A percentile compares a stretch with the other conserved stretches of the same genome.
Evolutionary conservation across 1,284 basidiomycete species (phyloP).

Genomic region (Trametes polyzona): DNA sequence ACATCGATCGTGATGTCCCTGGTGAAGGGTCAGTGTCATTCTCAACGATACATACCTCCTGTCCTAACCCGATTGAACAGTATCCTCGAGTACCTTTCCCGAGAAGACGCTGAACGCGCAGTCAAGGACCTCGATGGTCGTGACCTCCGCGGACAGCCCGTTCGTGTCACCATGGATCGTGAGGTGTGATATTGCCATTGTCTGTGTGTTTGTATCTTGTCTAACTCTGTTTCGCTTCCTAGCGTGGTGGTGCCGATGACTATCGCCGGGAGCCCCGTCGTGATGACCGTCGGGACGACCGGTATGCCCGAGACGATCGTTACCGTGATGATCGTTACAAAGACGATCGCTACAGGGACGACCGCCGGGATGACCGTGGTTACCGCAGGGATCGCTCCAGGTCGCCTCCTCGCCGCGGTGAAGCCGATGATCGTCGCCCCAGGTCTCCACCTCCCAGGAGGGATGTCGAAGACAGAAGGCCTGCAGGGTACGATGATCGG

Average conservation of each 20-base stretch:
- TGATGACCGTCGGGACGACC: constrained; percentile 47
- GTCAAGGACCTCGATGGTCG: constrained; percentile 82
- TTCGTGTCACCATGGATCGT: constrained; percentile 75
- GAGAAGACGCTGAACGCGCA: constrained; percentile 92
- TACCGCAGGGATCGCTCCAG: constrained; percentile 69
- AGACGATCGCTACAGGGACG: constrained; percentile 61
- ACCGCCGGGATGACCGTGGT: constrained; percentile 47
- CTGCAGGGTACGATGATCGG: constrained; percentile 86
- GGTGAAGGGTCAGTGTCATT: constrained; percentile 78
- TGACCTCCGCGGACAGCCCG: constrained; percentile 80
- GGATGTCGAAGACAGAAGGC: constrained; percentile 78
- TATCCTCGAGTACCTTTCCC: constrained; percentile 85
- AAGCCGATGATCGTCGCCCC: constrained; percentile 72
- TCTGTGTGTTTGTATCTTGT: too few species aligned
- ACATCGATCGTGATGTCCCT: constrained; percentile 84
- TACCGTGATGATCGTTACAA: constrained; percentile 41
- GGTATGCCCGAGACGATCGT: constrained; percentile 43
- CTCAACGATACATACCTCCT: not conserved
- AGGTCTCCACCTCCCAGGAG: constrained; percentile 78
- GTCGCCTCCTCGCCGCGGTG: constrained; percentile 65
- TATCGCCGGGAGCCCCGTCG: constrained; percentile 47
- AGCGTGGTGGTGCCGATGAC: constrained; percentile 74
- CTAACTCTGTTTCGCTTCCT: not conserved
- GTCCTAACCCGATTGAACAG: constrained; percentile 44
- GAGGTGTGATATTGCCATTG: constrained; percentile 46